A percentile compares a stretch with the other conserved stretches of the same genome.
phyloP scores from a whole-genome alignment of 306 rosid species.

The Citrullus mucosospermus region DNA sequence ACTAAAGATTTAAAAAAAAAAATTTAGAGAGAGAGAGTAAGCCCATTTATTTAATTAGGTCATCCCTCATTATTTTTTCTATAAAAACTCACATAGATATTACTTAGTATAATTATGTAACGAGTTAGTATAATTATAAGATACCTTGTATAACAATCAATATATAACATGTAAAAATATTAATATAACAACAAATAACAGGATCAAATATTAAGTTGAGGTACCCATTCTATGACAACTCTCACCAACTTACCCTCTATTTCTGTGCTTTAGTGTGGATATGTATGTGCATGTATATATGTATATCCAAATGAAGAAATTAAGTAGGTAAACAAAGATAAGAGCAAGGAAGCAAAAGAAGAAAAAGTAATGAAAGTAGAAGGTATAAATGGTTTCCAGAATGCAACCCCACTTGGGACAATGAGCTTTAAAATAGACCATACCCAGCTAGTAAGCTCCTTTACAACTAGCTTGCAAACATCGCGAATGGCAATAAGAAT shows the following conservation, averaged over 20 bases:
- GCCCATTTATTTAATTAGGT: background rate
- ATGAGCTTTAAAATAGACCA: conserved; percentile 14
- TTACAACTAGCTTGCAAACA: conserved; percentile 98
- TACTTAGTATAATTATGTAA: background rate
- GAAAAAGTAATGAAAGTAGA: background rate
- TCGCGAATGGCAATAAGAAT: conserved; percentile 88
- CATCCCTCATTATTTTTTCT: background rate
- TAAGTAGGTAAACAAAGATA: background rate
- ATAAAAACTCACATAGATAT: background rate
- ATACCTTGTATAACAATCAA: background rate
- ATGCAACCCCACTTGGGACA: background rate
- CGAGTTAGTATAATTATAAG: background rate
- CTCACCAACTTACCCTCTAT: background rate
- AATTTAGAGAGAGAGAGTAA: no score
- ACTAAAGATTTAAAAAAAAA: no score
- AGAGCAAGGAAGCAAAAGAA: no score
- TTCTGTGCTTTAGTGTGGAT: background rate
- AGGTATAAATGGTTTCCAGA: background rate
- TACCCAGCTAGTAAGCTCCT: conserved; percentile 98
- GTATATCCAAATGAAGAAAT: background rate
- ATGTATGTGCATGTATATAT: background rate
- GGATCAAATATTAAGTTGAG: background rate
- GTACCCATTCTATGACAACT: background rate
- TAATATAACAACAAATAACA: background rate
- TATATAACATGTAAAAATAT: background rate